Base-by-base conservation (phyloP, 2,329 filamentous ascomycete species). In the Fonsecaea pugnacius region DNA sequence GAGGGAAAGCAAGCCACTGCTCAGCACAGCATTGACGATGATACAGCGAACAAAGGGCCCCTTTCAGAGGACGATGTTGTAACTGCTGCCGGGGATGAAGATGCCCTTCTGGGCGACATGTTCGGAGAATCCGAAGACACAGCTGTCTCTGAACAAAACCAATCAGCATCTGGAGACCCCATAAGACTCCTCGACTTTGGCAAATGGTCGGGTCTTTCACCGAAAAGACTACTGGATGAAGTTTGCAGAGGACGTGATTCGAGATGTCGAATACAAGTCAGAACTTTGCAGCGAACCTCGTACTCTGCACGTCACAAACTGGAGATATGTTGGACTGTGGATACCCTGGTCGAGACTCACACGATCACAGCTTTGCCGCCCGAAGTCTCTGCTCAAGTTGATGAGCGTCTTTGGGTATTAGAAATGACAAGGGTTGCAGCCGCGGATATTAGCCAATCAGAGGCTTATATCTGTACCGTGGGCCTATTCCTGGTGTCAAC, bases 401-500 rank as follows among this genome's bases (percentile, higher is more conserved):
- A 75, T 76, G 59, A 80, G 68, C 75, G 76, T 51, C 76, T 74
- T 10, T 76, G 89, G 27, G 85, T 80, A 10, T 87, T 95, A 70
- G 89, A 88, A 48, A 96, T 97, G 89, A 82, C 79, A 3, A 83
- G 84, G 0, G 77, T 96, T 50, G 90, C 92, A 10, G 89, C 92
- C 0, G 87, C 92, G 0, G 89, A 92, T 59, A 70, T 82, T 12
- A 87, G 88, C 68, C 93, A 99, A 74, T 96, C 95, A 5, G 93
- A 98, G 75, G 89, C 89, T 1, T 98, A 89, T 70, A 84, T 95
- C 48, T 91, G 92, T 5, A 96, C 92, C 0, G 83, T 87, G 12
- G 91, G 90, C 1, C 79, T 99, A 1, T 97, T 96, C 74, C 84
- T 91, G 46, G 82, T 96, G 0, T 96, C 92, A 69, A 87, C 87